Percentiles rank a stretch among this genome's conserved stretches.
Conservation (phyloP, 306 rosid species). For the Mucuna pruriens region DNA sequence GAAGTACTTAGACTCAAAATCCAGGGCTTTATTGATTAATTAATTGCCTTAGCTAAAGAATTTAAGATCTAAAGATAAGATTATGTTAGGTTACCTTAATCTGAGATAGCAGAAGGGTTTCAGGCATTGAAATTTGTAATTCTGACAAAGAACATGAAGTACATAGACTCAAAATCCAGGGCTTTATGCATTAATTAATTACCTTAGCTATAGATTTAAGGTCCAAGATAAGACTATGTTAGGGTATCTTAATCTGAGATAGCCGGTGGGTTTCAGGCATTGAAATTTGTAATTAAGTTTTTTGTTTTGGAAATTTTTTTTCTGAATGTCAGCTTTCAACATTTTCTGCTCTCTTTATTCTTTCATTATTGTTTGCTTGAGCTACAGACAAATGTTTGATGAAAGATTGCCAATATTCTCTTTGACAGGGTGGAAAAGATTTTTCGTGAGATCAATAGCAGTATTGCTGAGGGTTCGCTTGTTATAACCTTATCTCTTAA, state of each 20-base stretch:
- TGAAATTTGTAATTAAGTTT: neutral
- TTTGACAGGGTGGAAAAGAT: conserved; percentile 84
- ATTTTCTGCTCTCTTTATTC: neutral
- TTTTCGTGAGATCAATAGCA: conserved; percentile 81
- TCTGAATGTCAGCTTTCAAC: neutral
- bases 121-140: neutral
- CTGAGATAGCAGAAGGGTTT: too few relatives aligned
- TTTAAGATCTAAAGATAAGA: neutral
- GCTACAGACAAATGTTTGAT: conserved; percentile 1
- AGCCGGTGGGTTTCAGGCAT: neutral
- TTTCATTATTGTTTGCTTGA: conserved; percentile 11
- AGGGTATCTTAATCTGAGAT: conserved; percentile 1
- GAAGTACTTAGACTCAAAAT: neutral
- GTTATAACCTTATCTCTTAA: conserved; percentile 68
- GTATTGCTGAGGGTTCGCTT: conserved; percentile 73
- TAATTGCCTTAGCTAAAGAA: neutral
- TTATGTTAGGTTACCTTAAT: too few relatives aligned
- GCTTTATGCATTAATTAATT: neutral
- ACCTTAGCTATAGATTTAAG: neutral
- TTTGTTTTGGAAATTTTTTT: neutral
- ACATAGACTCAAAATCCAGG: neutral
- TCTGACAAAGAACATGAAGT: neutral
- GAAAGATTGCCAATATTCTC: conserved; percentile 33
- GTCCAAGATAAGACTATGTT: neutral
- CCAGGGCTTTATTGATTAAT: neutral